Evolutionary conservation across 1,139 yeast genomes (phyloP), one percentile per base, ranked within the genome.

Genomic region (Kodamaea sp.): DNA sequence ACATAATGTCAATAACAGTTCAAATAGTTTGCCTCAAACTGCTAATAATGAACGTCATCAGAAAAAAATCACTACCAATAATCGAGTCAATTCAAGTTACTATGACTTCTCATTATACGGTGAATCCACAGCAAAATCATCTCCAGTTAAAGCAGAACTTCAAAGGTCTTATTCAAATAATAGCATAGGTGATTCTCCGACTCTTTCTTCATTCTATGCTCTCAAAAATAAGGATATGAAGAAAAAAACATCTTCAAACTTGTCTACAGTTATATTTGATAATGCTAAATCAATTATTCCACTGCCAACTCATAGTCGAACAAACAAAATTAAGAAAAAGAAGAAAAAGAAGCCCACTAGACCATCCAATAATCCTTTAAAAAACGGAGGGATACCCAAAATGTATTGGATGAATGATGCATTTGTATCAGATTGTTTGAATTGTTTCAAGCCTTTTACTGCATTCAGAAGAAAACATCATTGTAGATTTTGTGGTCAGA

Each of bases 391-490:
- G 2, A 66, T 81, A 2, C 81, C 85, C 0, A 75, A 74, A 37
- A 86, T 84, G 53, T 87, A 84, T 55, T 87, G 96, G 96, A 87
- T 87, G 95, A 84, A 86, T 56, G 95, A 87, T 60, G 86, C 87
- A 36, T 84, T 84, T 54, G 92, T 89, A 0, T 75, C 81, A 6
- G 92, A 86, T 45, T 87, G 96, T 54, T 80, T 86, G 46, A 74
- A 81, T 28, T 87, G 96, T 54, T 83, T 84, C 37, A 74, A 79
- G 41, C 76, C 80, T 0, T 87, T 87, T 55, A 78, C 86, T 0
- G 78, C 82, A 0, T 92, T 90, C 62, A 67, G 97, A 55, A 71
- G 98, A 49, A 86, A 87, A 49, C 98, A 92, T 58, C 98, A 92
- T 60, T 92, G 98, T 55, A 69, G 98, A 36, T 81, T 90, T 37